A percentile compares a stretch with the other conserved stretches of the same genome.
phyloP scores from a whole-genome alignment of 148 eudicot genomes.

The Fagopyrum homotropicum region DNA sequence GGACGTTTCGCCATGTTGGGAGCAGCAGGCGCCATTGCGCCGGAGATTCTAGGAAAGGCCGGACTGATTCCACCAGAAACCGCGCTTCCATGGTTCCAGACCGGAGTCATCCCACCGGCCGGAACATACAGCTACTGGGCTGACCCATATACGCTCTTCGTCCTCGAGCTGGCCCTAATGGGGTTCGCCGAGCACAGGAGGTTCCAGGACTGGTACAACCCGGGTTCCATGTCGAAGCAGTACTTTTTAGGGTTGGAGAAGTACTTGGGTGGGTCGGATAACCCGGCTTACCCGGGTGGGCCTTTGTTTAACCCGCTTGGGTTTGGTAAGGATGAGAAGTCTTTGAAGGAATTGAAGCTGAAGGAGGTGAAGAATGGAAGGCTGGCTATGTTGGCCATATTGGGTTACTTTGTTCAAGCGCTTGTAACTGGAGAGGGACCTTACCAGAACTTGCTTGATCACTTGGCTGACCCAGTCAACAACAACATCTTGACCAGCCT shows the following conservation, averaged over 20 bases:
- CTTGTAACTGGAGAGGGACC: slow-evolving; percentile 97
- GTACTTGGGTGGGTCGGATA: slow-evolving; percentile 66
- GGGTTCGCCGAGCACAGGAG: slow-evolving; percentile 98
- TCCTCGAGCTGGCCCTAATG: slow-evolving; percentile 85
- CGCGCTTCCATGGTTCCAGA: slow-evolving; percentile 96
- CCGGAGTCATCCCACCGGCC: slow-evolving; percentile 95
- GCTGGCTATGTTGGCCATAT: slow-evolving; percentile 84
- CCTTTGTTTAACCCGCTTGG: slow-evolving; percentile 96
- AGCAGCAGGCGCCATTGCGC: slow-evolving; percentile 81
- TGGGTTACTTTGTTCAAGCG: slow-evolving; percentile 84
- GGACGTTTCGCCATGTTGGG: slow-evolving; percentile 95
- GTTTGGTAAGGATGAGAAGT: slow-evolving; percentile 91
- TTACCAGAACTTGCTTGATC: slow-evolving; percentile 82
- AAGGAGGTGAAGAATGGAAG: slow-evolving; percentile 97
- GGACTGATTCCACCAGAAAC: slow-evolving; percentile 90
- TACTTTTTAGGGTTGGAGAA: slow-evolving; percentile 88
- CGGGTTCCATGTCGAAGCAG: slow-evolving; percentile 94
- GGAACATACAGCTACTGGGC: slow-evolving; percentile 98
- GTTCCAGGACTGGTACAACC: slow-evolving; percentile 84
- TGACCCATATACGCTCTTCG: slow-evolving; percentile 76
- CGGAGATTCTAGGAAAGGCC: slow-evolving; percentile 74
- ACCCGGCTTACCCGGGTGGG: slow-evolving; percentile 97
- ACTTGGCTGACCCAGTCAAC: slow-evolving; percentile 94
- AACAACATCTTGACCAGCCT: slow-evolving; percentile 92
- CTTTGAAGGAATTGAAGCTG: slow-evolving; percentile 81